Base-by-base conservation (phyloP, 2,329 filamentous ascomycete species). In the Fulvia fulva region DNA sequence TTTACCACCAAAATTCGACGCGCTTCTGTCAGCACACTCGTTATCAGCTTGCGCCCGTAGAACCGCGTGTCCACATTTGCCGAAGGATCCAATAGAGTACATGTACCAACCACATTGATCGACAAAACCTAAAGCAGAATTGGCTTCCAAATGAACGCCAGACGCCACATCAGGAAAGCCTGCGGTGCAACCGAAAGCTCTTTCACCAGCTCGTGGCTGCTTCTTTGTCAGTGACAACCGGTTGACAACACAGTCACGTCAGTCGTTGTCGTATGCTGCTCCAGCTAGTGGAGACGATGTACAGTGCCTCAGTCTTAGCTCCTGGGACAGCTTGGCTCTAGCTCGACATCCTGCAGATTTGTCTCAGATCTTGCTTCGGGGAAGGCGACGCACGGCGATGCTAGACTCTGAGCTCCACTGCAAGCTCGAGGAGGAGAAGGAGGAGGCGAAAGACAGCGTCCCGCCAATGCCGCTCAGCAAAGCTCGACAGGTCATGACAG, bases 71-170 rank as follows among this genome's bases (percentile, higher is more conserved):
- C n/a, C n/a, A n/a, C n/a, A n/a, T n/a, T 7, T 7, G 14, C 19
- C 8, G 37, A 41, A 41, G 37, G 37, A 41, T 41, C 16, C 16
- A 5, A 41, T 41, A 41, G 37, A 41, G 37, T 41, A 41, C 37
- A 32, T 32, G 28, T 28, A 51, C 49, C 52, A 54, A 54, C 52
- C 52, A 54, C 41, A 54, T 32, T 16, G 52, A 54, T 54, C 41
- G 41, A 32, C 52, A 23, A 11, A 41, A 41, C 14, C 37, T 41
- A 8, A 19, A 19, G n/a, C 8, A 9, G 37, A 19, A 19, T 41
- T 41, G 37, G 19, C 14, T 41, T 41, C 19, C 19, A n/a, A 12
- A 41, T 19, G 37, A 4, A 19, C n/a, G 37, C 3, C 37, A n/a
- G 37, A 19, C 37, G 37, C 37, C 37, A 41, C 37, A 41, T n/a